Conservation (phyloP, 2,329 filamentous ascomycete genomes). For the Lachnum nothofagi region DNA sequence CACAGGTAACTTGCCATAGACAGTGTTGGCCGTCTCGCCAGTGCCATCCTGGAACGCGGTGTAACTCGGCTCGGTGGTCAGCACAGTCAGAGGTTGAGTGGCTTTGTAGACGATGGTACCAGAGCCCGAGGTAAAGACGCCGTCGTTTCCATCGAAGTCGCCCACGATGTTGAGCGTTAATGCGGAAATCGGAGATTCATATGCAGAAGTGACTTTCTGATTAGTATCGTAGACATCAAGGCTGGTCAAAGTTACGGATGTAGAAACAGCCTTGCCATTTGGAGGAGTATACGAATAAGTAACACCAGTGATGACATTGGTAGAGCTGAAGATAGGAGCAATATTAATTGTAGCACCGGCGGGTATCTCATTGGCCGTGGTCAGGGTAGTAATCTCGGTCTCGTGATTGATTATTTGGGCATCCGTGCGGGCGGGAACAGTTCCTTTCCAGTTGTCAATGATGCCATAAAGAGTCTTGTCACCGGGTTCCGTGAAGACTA, state of each 20-base stretch:
- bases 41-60: constrained; percentile 4
- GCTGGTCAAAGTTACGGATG: constrained; percentile 1
- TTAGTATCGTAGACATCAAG: constrained; percentile 3
- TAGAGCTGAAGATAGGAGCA: constrained; percentile 5
- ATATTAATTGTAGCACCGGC: constrained; percentile 3
- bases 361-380: constrained; percentile 2
- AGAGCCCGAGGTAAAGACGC: constrained; percentile 4
- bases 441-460: constrained; percentile 7
- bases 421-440: constrained; percentile 4
- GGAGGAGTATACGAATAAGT: constrained; percentile 4
- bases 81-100: constrained; percentile 6
- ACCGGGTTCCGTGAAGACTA: constrained; percentile 4
- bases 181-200: constrained; percentile 5
- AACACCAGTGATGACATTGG: constrained; percentile 4
- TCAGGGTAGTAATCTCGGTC: background rate
- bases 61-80: constrained; percentile 3
- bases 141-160: constrained; percentile 5
- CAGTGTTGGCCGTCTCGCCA: constrained; percentile 5
- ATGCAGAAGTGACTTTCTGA: constrained; percentile 2
- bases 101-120: constrained; percentile 6
- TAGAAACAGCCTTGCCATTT: background rate
- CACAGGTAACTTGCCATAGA: constrained; percentile 3
- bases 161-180: constrained; percentile 5
- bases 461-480: constrained; percentile 5
- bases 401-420: constrained; percentile 4